These are phyloP conservation scores for Allantophomopsis cytisporea DNA, from an alignment of 2,329 filamentous ascomycete species.

Conservation along the genomic window DNA sequence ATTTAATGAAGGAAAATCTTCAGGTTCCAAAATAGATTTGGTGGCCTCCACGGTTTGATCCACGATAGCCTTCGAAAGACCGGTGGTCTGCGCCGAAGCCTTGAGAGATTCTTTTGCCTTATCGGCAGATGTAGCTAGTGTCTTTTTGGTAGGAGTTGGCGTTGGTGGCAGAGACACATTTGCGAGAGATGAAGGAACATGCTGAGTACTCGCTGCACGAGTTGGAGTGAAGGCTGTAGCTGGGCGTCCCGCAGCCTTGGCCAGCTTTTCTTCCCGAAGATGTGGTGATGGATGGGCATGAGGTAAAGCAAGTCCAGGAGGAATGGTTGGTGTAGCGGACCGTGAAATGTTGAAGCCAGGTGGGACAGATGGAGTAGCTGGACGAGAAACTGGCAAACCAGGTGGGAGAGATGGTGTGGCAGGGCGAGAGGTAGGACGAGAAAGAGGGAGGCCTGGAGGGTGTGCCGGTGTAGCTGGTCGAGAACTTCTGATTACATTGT, in stretches of 20 bases:
- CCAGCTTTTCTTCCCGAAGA: constrained; percentile 9
- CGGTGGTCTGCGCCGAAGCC: constrained; percentile 28
- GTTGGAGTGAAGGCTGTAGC: constrained; percentile 15
- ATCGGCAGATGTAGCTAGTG: constrained; percentile 5
- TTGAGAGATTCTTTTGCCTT: constrained; percentile 30
- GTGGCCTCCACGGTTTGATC: constrained; percentile 17
- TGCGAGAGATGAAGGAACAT: constrained; percentile 13
- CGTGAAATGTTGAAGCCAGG: constrained; percentile 29
- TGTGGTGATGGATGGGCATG: constrained; percentile 23
- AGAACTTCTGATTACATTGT: constrained; percentile 9
- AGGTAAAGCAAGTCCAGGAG: constrained; percentile 29
- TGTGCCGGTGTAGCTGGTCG: constrained; percentile 23
- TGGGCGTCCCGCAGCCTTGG: constrained; percentile 12
- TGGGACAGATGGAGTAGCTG: constrained; percentile 26
- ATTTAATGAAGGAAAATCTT: constrained; percentile 48
- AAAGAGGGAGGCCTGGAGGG: constrained; percentile 29
- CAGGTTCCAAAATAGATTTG: constrained; percentile 33
- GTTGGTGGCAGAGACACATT: constrained; percentile 13
- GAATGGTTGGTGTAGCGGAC: constrained; percentile 24
- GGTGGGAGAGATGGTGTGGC: constrained; percentile 29
- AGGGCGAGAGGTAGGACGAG: constrained; percentile 10
- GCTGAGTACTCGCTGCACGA: constrained; percentile 6
- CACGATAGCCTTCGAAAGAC: constrained; percentile 30
- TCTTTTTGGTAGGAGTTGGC: constrained; percentile 4
- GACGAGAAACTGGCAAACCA: constrained; percentile 25